These are phyloP conservation scores for Talaromyces nanjingensis DNA, from an alignment of 495 filamentous ascomycete species.

Conservation along the genomic window DNA sequence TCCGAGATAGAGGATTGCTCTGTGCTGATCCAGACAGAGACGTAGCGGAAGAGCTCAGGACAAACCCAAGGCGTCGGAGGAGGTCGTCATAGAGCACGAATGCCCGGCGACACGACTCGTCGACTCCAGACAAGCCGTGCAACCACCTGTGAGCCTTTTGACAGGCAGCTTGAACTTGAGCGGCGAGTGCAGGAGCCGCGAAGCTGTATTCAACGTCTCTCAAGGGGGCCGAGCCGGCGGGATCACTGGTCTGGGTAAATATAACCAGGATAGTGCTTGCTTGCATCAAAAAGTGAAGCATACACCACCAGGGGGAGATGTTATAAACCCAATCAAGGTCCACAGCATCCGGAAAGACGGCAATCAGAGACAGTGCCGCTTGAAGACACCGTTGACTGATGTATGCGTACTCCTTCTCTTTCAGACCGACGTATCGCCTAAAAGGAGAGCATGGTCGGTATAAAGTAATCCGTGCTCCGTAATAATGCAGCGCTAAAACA, in stretches of 20 bases:
- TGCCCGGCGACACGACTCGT: neutral
- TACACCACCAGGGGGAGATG: constrained; percentile 52
- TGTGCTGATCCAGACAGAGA: neutral
- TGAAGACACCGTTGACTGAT: constrained; percentile 36
- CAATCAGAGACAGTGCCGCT: constrained; percentile 45
- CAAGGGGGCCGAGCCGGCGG: neutral
- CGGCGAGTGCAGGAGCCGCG: too few species aligned
- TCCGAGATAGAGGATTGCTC: neutral
- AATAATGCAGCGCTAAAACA: constrained; percentile 46
- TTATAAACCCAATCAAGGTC: constrained; percentile 37
- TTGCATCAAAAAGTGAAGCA: constrained; percentile 58
- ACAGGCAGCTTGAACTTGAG: neutral
- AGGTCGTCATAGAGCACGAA: neutral
- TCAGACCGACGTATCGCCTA: neutral
- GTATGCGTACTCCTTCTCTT: neutral
- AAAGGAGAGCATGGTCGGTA: constrained; percentile 50
- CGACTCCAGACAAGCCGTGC: neutral
- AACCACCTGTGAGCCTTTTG: constrained; percentile 3
- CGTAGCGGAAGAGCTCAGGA: neutral
- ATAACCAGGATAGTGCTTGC: constrained; percentile 42
- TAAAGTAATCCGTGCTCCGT: constrained; percentile 48
- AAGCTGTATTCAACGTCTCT: neutral
- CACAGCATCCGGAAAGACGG: constrained; percentile 37
- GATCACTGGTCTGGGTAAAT: neutral
- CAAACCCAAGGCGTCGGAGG: neutral